Conservation (phyloP, 441 rosid genomes). For the Rhodomyrtus psidioides region DNA sequence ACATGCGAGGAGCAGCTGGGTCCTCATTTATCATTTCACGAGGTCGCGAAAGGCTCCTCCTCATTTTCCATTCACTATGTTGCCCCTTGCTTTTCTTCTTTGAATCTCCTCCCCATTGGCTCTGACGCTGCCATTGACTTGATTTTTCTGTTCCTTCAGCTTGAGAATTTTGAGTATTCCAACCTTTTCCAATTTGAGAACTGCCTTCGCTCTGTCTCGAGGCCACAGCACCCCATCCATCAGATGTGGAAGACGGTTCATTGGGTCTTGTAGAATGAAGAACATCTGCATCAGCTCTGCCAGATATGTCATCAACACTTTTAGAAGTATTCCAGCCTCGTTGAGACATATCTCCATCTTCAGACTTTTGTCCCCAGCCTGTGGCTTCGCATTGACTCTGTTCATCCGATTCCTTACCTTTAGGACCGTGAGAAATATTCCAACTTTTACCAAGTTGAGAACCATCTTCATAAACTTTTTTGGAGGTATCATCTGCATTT, state of each 20-base stretch:
- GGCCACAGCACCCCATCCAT: background rate
- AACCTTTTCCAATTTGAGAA: background rate
- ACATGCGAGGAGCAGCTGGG: conserved; percentile 22
- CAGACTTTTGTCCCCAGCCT: background rate
- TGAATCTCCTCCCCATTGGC: conserved; percentile 17
- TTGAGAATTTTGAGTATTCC: background rate
- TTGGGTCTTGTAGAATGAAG: background rate
- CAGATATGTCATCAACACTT: background rate
- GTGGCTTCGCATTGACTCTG: background rate
- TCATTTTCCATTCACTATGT: conserved; percentile 43
- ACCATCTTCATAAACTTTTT: background rate
- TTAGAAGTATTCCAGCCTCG: background rate
- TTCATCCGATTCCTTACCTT: background rate
- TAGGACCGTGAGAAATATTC: background rate
- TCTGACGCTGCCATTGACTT: background rate
- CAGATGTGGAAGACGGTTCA: background rate
- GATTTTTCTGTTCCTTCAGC: background rate
- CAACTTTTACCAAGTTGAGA: background rate
- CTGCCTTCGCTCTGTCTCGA: background rate
- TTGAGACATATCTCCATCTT: background rate
- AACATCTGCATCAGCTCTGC: background rate
- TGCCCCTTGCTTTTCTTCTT: conserved; percentile 45
- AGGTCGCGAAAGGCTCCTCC: conserved; percentile 39
- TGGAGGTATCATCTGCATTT: background rate
- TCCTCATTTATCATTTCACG: conserved; percentile 24